Conservation (phyloP, 1,139 yeast species). For the Debaryomycetaceae sp. region DNA sequence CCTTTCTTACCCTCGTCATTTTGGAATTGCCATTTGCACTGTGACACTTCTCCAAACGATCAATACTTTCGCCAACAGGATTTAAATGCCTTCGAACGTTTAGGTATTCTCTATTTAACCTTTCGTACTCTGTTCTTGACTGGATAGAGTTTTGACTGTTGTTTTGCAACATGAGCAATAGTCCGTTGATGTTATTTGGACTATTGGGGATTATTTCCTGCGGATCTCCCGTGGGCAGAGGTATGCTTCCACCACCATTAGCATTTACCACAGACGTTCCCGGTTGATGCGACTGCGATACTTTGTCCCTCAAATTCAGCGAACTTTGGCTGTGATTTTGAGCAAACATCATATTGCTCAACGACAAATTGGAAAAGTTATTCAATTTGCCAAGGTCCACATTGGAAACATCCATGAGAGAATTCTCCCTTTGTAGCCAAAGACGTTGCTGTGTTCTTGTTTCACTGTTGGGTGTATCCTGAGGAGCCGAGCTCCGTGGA, state of each 20-base stretch:
- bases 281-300: neutral
- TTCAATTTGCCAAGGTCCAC: slow-evolving; percentile 31
- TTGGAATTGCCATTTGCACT: slow-evolving; percentile 17
- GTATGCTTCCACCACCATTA: neutral
- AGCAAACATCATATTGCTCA: slow-evolving; percentile 46
- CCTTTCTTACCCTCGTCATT: slow-evolving; percentile 16
- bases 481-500: slow-evolving; percentile 6
- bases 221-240: slow-evolving; percentile 1
- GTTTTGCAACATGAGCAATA: slow-evolving; percentile 30
- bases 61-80: slow-evolving; percentile 64
- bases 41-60: slow-evolving; percentile 34
- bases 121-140: slow-evolving; percentile 70
- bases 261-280: neutral
- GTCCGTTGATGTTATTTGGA: slow-evolving; percentile 26
- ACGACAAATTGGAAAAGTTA: slow-evolving; percentile 43
- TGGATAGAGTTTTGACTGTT: slow-evolving; percentile 50
- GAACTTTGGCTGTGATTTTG: slow-evolving; percentile 27
- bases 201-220: slow-evolving; percentile 8
- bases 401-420: slow-evolving; percentile 53
- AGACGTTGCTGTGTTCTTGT: slow-evolving; percentile 79
- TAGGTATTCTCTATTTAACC: slow-evolving; percentile 68
- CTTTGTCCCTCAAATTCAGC: slow-evolving; percentile 22
- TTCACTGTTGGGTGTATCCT: slow-evolving; percentile 14
- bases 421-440: slow-evolving; percentile 79
- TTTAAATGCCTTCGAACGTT: slow-evolving; percentile 66